These are phyloP conservation scores for Kluyveromyces sp. DNA, from an alignment of 1,139 yeast genomes.

Conservation along the genomic window DNA sequence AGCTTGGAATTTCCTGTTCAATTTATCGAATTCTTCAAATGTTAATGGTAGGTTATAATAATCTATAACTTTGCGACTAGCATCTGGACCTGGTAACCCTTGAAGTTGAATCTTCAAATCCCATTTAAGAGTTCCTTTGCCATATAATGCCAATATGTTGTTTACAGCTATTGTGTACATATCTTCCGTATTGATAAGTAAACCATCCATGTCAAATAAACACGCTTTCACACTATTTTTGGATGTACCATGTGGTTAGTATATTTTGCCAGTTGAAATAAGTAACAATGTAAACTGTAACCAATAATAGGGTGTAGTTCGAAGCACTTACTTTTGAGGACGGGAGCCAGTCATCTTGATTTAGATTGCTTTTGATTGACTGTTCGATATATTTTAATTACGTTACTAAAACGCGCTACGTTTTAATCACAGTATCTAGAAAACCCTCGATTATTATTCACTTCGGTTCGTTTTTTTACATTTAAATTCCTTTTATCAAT, in stretches of 20 bases:
- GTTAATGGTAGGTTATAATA: slow-evolving; percentile 62
- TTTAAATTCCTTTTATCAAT: no score
- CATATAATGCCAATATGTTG: slow-evolving; percentile 55
- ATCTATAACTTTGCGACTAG: slow-evolving; percentile 57
- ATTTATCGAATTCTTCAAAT: slow-evolving; percentile 49
- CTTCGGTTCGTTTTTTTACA: no score
- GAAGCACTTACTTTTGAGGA: not conserved
- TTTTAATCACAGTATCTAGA: no score
- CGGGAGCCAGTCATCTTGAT: not conserved
- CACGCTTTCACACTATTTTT: slow-evolving; percentile 57
- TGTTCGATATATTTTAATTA: no score
- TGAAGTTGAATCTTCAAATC: slow-evolving; percentile 77
- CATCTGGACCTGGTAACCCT: slow-evolving; percentile 80
- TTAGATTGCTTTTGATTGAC: no score
- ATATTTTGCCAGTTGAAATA: not conserved
- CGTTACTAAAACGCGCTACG: no score
- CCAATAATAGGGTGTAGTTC: not conserved
- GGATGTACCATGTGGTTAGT: not conserved
- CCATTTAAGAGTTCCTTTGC: slow-evolving; percentile 81
- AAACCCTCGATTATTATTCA: no score
- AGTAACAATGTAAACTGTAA: not conserved
- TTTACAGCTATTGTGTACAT: slow-evolving; percentile 73
- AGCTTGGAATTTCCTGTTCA: slow-evolving; percentile 49
- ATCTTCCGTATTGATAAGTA: slow-evolving; percentile 84
- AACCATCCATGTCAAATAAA: slow-evolving; percentile 95